A percentile compares a stretch with the other conserved stretches of the same genome.
Conservation (phyloP, 352 stramenopile species). For the Phytopythium vexans region DNA sequence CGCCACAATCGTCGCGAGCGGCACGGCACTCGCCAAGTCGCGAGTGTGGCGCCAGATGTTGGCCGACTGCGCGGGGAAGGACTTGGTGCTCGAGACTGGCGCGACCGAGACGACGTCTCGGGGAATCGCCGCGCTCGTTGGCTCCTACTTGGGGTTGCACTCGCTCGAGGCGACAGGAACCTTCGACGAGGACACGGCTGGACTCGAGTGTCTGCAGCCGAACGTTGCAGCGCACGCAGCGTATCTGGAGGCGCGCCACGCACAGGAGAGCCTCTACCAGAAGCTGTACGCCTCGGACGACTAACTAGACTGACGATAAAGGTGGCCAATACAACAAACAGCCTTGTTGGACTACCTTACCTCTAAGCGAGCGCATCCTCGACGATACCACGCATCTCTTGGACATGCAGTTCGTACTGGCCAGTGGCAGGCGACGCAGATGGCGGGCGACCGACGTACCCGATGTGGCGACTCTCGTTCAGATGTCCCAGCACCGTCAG, state of each 20-base stretch:
- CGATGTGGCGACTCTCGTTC: constrained; percentile 43
- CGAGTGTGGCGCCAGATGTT: constrained; percentile 86
- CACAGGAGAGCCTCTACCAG: constrained; percentile 70
- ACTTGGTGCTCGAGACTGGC: constrained; percentile 62
- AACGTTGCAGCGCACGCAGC: constrained; percentile 46
- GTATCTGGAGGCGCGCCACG: constrained; percentile 61
- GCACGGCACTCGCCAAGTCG: constrained; percentile 79
- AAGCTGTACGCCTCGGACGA: constrained; percentile 47
- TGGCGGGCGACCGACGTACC: constrained; percentile 94
- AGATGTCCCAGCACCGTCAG: constrained; percentile 92
- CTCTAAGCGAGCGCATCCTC: constrained; percentile 69
- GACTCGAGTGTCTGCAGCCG: constrained; percentile 33
- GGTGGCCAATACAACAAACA: background rate
- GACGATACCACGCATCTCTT: constrained; percentile 94
- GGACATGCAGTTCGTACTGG: constrained; percentile 92
- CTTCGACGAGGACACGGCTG: constrained; percentile 17
- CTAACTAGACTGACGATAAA: background rate
- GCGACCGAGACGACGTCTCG: constrained; percentile 80
- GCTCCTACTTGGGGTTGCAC: constrained; percentile 58
- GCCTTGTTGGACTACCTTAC: constrained; percentile 1
- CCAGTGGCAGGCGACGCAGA: constrained; percentile 96
- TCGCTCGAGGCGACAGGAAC: constrained; percentile 33
- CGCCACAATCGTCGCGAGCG: constrained; percentile 69
- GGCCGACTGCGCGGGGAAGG: constrained; percentile 70
- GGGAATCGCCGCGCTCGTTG: constrained; percentile 73